phyloP scores from a whole-genome alignment of 2,329 filamentous ascomycete genomes.

The Aspergillus japonicus region DNA sequence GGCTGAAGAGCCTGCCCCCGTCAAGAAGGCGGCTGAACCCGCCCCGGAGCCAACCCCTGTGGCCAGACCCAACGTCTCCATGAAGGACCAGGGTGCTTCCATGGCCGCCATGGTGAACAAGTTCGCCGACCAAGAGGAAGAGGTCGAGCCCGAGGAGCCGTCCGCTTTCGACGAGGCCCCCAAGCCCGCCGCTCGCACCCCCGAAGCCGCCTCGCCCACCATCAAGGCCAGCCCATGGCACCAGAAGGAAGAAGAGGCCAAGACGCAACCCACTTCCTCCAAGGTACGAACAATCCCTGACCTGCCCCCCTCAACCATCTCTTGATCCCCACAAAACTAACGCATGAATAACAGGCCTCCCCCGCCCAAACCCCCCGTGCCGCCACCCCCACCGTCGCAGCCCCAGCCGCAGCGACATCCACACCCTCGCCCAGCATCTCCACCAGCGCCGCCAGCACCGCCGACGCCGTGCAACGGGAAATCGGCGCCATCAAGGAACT shows the following conservation, averaged over 20 bases:
- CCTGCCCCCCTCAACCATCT: background rate
- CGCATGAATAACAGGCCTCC: slow-evolving; percentile 13
- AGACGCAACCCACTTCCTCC: slow-evolving; percentile 26
- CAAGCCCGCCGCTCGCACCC: slow-evolving; percentile 57
- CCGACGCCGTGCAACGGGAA: slow-evolving; percentile 61
- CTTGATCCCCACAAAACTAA: background rate
- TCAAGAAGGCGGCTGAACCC: slow-evolving; percentile 28
- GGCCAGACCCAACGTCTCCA: slow-evolving; percentile 60
- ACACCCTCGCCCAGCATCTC: slow-evolving; percentile 21
- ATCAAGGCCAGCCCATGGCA: slow-evolving; percentile 31
- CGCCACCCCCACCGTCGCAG: slow-evolving; percentile 38
- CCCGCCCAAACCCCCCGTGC: slow-evolving; percentile 18
- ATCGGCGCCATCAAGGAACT: slow-evolving; percentile 75
- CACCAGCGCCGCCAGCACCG: slow-evolving; percentile 32
- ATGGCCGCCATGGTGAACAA: slow-evolving; percentile 83
- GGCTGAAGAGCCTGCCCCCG: slow-evolving; percentile 34
- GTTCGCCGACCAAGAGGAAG: slow-evolving; percentile 74
- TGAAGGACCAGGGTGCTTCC: slow-evolving; percentile 82
- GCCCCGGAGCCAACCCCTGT: slow-evolving; percentile 35
- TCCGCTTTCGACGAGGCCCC: slow-evolving; percentile 86
- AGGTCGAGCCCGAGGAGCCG: slow-evolving; percentile 58
- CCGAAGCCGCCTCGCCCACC: slow-evolving; percentile 25
- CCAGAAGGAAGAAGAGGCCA: slow-evolving; percentile 28
- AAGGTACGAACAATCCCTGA: slow-evolving; percentile 19
- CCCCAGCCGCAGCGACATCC: slow-evolving; percentile 32